A percentile compares a stretch with the other conserved stretches of the same genome.
Evolutionary conservation across 129 eudicot genomes (phyloP).

Genomic region (Chrysanthemum lavandulifolium): DNA sequence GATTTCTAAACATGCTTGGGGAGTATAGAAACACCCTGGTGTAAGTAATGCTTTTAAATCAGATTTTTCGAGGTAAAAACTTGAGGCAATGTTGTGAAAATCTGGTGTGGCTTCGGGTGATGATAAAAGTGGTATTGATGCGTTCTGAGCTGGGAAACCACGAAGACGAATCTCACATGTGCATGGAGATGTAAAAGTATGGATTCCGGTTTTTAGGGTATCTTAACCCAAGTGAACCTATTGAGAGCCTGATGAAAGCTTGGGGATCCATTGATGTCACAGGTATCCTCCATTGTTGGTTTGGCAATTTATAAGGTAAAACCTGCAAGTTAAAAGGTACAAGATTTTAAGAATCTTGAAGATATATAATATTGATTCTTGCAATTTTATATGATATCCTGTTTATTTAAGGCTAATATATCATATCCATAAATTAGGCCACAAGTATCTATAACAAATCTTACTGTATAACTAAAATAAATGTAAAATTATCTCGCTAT

Average conservation of each 20-base stretch:
- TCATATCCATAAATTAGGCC: no score
- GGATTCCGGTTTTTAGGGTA: constrained; percentile 53
- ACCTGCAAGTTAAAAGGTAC: constrained; percentile 22
- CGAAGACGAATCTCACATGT: constrained; percentile 85
- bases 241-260: constrained; percentile 77
- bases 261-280: constrained; percentile 84
- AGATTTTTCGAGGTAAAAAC: constrained; percentile 85
- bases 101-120: constrained; percentile 75
- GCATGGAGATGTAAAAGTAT: constrained; percentile 51
- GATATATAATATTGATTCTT: neutral
- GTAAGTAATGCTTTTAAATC: constrained; percentile 63
- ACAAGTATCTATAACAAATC: no score
- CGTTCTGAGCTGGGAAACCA: constrained; percentile 80
- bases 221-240: constrained; percentile 70
- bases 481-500: no score
- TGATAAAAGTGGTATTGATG: constrained; percentile 63
- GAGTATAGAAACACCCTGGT: constrained; percentile 73
- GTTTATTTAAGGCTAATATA: no score
- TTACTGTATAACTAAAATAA: no score
- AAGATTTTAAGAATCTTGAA: constrained; percentile 12
- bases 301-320: constrained; percentile 18
- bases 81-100: constrained; percentile 61
- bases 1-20: constrained; percentile 72
- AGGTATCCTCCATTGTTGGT: constrained; percentile 41
- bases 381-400: neutral